phyloP scores from a whole-genome alignment of 2,329 filamentous ascomycete genomes.

The Fusarium sp. region DNA sequence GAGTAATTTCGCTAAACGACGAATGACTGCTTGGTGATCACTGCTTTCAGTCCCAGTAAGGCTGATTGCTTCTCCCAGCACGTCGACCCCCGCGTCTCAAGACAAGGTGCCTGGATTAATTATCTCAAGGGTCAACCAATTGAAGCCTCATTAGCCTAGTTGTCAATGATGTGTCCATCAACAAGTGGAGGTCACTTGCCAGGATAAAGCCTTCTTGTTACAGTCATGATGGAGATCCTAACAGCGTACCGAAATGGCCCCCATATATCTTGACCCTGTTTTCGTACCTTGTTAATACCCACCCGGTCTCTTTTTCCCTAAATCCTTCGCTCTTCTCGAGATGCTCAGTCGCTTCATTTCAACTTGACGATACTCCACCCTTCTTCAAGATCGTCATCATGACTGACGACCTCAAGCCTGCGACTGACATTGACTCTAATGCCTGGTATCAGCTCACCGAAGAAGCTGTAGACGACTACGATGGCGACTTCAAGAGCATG shows the following conservation, averaged over 20 bases:
- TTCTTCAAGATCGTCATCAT: neutral
- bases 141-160: neutral
- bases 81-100: neutral
- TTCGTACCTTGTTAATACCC: neutral
- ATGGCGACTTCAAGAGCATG: constrained; percentile 35
- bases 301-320: neutral
- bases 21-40: no score
- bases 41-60: neutral
- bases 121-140: neutral
- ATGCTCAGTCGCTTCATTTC: neutral
- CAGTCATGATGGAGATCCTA: neutral
- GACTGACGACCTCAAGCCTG: constrained; percentile 17
- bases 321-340: neutral
- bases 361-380: neutral
- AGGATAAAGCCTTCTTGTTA: constrained; percentile 1
- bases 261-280: no score
- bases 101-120: neutral
- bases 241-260: neutral
- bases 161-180: neutral
- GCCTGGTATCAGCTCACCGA: constrained; percentile 53
- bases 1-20: no score
- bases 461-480: constrained; percentile 48
- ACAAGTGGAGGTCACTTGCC: neutral
- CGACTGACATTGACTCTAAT: constrained; percentile 49
- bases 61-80: neutral